Conservation (phyloP, 805 yeast species). For the Komagataella pseudopastoris region DNA sequence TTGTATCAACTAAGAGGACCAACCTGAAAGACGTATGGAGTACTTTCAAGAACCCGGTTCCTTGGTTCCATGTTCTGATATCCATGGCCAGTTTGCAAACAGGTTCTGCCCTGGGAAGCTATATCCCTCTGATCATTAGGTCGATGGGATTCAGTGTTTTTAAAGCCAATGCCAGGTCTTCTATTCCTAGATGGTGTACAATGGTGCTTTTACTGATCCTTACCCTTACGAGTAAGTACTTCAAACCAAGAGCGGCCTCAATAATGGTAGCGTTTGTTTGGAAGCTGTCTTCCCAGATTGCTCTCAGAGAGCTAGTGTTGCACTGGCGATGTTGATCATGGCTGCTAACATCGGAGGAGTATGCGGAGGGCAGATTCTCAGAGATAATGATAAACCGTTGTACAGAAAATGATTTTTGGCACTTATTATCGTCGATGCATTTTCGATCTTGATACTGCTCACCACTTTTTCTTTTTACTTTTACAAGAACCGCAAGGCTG, state of each 20-base stretch:
- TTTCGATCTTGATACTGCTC: constrained; percentile 4
- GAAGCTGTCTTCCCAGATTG: constrained; percentile 13
- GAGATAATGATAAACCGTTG: constrained; percentile 7
- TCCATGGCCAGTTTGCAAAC: constrained; percentile 38
- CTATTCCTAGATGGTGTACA: constrained; percentile 30
- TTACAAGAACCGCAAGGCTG: constrained; percentile 19
- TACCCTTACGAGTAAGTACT: constrained; percentile 23
- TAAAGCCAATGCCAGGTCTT: constrained; percentile 34
- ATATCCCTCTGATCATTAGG: constrained; percentile 35
- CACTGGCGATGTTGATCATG: constrained; percentile 8
- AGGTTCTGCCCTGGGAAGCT: constrained; percentile 16
- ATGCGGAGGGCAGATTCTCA: constrained; percentile 8
- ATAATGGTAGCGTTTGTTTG: constrained; percentile 13
- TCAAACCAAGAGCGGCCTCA: constrained; percentile 16
- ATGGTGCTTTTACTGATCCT: constrained; percentile 20
- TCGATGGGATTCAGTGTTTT: constrained; percentile 38
- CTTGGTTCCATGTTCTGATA: constrained; percentile 17
- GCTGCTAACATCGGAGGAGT: constrained; percentile 9
- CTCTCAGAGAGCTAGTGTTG: constrained; percentile 13
- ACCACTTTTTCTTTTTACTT: constrained; percentile 23
- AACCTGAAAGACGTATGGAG: constrained; percentile 21
- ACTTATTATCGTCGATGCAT: constrained; percentile 19
- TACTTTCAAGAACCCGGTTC: constrained; percentile 22
- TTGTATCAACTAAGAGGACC: constrained; percentile 52
- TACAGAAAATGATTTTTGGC: constrained; percentile 32